Percentiles rank a stretch among this genome's conserved stretches.
phyloP scores from a whole-genome alignment of 352 stramenopile species.

The Phytophthora pseudosyringae region DNA sequence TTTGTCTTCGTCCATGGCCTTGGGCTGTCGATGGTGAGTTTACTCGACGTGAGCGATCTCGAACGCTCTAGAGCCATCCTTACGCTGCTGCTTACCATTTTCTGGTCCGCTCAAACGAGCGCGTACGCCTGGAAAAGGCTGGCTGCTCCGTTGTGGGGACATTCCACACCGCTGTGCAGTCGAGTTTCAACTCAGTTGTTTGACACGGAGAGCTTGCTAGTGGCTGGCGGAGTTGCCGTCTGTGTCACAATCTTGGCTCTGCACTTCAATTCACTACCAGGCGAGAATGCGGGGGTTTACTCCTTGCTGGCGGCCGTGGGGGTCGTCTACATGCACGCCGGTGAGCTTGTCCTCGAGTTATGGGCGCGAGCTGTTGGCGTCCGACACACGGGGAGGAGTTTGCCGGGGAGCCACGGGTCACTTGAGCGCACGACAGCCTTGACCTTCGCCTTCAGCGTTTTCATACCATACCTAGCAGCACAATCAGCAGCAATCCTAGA shows the following conservation, averaged over 20 bases:
- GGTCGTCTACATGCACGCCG: background rate
- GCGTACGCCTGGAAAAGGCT: conserved; percentile 5
- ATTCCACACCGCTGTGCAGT: conserved; percentile 7
- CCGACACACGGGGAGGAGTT: conserved; percentile 1
- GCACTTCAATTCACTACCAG: conserved; percentile 2
- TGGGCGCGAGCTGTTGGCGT: conserved; percentile 4
- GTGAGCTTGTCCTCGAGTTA: background rate
- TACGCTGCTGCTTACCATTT: conserved; percentile 9
- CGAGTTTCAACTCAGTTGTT: conserved; percentile 1
- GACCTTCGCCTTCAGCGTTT: background rate
- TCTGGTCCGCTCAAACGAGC: conserved; percentile 3
- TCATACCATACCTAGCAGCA: conserved; percentile 5
- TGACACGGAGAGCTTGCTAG: conserved; percentile 9
- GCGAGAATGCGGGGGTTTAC: conserved; percentile 3
- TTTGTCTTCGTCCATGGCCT: conserved; percentile 10
- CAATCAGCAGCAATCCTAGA: background rate
- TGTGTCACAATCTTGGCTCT: conserved; percentile 1
- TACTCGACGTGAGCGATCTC: conserved; percentile 7
- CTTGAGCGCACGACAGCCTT: conserved; percentile 6
- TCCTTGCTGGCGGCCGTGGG: conserved; percentile 1
- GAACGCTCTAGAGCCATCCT: conserved; percentile 3
- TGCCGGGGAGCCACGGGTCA: conserved; percentile 1
- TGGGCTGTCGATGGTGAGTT: conserved; percentile 3
- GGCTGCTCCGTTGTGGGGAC: conserved; percentile 9
- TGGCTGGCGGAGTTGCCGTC: conserved; percentile 1